Evolutionary conservation across 176 grass and related monocot species (phyloP).

Genomic region (Eragrostis nindensis): DNA sequence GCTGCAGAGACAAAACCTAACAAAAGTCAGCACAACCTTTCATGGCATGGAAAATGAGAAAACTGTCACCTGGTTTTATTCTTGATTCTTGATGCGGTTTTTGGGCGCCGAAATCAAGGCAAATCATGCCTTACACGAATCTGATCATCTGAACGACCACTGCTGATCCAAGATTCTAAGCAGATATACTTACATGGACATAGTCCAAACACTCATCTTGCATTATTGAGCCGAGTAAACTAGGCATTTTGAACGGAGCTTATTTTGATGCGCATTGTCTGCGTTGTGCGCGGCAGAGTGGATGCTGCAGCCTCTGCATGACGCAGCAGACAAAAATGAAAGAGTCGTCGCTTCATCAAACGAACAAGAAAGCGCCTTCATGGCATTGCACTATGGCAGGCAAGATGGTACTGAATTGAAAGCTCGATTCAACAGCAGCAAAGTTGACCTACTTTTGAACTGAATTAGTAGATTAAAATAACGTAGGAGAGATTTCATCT

Average conservation of each 20-base stretch:
- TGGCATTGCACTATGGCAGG: background rate
- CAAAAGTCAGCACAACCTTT: too few relatives aligned
- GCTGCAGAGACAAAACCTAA: too few relatives aligned
- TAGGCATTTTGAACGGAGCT: background rate
- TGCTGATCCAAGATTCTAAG: too few relatives aligned
- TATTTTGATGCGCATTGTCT: conserved; percentile 31
- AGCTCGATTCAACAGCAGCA: background rate
- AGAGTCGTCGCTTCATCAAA: background rate
- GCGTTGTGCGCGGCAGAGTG: conserved; percentile 28
- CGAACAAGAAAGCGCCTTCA: background rate
- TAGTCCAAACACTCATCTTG: conserved; percentile 13
- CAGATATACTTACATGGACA: background rate
- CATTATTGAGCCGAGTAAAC: conserved; percentile 27
- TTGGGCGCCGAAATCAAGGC: background rate
- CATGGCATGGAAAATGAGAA: too few relatives aligned
- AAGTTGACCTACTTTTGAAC: conserved; percentile 31
- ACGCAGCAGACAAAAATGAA: conserved; percentile 17
- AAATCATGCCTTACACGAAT: background rate
- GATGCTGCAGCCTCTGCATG: conserved; percentile 33
- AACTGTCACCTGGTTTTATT: background rate
- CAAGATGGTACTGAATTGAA: too few relatives aligned
- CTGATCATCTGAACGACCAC: background rate
- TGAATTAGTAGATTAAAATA: background rate
- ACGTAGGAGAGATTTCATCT: background rate
- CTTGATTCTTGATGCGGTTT: conserved; percentile 28